Evolutionary conservation across 176 grass and related monocot species (phyloP).

Genomic region (Aegilops sharonensis): DNA sequence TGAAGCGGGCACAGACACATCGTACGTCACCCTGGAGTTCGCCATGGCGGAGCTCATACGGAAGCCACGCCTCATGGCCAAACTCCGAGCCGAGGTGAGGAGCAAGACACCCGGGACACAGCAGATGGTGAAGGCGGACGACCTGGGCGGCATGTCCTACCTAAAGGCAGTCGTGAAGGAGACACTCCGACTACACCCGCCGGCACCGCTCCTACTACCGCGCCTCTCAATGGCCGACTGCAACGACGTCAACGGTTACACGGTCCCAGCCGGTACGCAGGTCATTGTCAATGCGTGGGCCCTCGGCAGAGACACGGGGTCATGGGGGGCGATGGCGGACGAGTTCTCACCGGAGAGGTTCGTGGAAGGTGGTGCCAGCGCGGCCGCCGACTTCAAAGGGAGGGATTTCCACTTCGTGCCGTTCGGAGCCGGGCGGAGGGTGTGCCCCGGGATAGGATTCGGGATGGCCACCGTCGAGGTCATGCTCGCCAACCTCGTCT

Average conservation of each 20-base stretch:
- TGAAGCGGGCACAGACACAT: constrained; percentile 36
- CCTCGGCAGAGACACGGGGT: constrained; percentile 12
- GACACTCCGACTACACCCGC: not conserved
- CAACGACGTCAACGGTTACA: constrained; percentile 23
- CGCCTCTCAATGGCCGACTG: constrained; percentile 20
- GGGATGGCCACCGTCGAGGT: not conserved
- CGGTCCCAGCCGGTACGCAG: constrained; percentile 14
- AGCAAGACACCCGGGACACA: not conserved
- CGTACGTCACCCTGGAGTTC: constrained; percentile 32
- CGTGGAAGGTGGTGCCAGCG: not conserved
- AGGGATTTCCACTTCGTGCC: not conserved
- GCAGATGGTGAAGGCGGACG: not conserved
- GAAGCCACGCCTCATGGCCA: not conserved
- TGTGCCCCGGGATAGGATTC: not conserved
- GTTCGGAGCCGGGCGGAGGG: not conserved
- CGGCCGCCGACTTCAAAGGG: not conserved
- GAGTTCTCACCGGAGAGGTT: constrained; percentile 38
- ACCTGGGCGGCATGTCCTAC: not conserved
- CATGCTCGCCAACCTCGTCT: not conserved
- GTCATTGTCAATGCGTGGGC: not conserved
- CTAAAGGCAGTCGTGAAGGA: not conserved
- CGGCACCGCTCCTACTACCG: constrained; percentile 33
- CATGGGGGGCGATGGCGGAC: not conserved
- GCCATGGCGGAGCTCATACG: not conserved
- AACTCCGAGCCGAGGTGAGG: not conserved